Conservation (phyloP, 768 basidiomycete species). For the Lyophyllum semitale region DNA sequence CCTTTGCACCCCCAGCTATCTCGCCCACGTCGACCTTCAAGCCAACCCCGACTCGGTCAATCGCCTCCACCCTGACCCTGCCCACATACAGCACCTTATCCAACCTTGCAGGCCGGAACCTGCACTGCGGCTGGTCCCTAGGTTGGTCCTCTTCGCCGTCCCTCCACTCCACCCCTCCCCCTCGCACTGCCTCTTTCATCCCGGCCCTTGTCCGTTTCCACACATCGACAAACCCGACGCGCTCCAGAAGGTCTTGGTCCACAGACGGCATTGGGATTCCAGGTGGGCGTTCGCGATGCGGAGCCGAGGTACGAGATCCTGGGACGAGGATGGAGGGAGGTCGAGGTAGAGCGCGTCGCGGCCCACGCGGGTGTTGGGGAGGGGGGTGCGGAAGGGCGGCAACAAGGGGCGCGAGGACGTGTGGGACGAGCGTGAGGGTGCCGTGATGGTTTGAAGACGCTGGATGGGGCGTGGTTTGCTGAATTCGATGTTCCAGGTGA, state of each 20-base stretch:
- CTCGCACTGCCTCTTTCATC: conserved; percentile 4
- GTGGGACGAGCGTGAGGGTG: conserved; percentile 48
- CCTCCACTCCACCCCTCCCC: conserved; percentile 14
- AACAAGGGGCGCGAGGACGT: conserved; percentile 33
- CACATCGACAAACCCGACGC: conserved; percentile 44
- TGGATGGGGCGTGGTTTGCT: conserved; percentile 20
- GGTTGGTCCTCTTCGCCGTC: conserved; percentile 37
- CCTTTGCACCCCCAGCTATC: too few species aligned
- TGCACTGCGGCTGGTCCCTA: conserved; percentile 50
- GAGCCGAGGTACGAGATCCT: conserved; percentile 26
- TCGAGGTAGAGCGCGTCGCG: conserved; percentile 51
- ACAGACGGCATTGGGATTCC: conserved; percentile 43
- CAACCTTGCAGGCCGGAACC: conserved; percentile 37
- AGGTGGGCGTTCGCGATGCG: conserved; percentile 54
- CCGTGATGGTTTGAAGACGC: conserved; percentile 42
- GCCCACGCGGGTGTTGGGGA: conserved; percentile 38
- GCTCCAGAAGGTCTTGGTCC: conserved; percentile 35
- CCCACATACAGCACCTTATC: conserved; percentile 49
- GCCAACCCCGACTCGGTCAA: conserved; percentile 40
- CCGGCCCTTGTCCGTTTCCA: conserved; percentile 23
- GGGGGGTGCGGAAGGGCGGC: conserved; percentile 34
- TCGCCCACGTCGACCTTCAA: conserved; percentile 22
- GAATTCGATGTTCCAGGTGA: conserved; percentile 57
- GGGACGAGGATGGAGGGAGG: conserved; percentile 35
- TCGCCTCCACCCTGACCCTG: conserved; percentile 31